Evolutionary conservation across 805 yeast species (phyloP), one percentile per base, ranked within the genome.

Genomic region (Candida railenensis): DNA sequence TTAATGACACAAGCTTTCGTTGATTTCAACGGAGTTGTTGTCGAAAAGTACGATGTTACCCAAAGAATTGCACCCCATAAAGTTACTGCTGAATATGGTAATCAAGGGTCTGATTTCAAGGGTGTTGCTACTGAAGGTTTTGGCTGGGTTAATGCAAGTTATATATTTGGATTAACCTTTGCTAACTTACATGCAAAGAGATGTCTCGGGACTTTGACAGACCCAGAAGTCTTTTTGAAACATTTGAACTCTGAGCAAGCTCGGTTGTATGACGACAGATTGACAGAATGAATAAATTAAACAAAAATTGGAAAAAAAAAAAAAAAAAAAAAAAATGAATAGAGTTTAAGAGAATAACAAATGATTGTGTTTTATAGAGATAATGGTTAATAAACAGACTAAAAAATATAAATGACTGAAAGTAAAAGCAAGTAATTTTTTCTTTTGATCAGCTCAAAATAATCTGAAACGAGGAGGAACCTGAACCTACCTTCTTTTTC

Each of bases 91-190:
- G 97, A 92, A 63, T 92, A 92, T 65, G 99, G 99, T 19, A 92
- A 92, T 62, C 98, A 94, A 66, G 99, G 99, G 8, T 76, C 88
- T 1, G 96, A 85, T 50, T 88, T 90, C 61, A 86, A 87, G 62
- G 96, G 96, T 40, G 97, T 87, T 37, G 96, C 96, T 0, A 84
- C 87, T 5, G 97, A 94, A 67, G 99, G 99, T 1, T 92, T 92
- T 65, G 99, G 98, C 1, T 92, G 99, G 99, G 97, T 92, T 43
- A 92, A 92, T 69, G 86, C 98, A 4, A 83, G 94, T 55, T 90
- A 80, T 65, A 57, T 85, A 22, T 63, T 86, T 50, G 97, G 97
- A 0, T 68, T 89, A 50, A 75, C 84, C 19, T 80, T 79, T 48
- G 68, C 87, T 65, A 82, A 81, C 51, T 73, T 74, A 43, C 83